Evolutionary conservation across 2,329 filamentous ascomycete species (phyloP), one percentile per base, ranked within the genome.

Genomic region (Hortaea werneckii): DNA sequence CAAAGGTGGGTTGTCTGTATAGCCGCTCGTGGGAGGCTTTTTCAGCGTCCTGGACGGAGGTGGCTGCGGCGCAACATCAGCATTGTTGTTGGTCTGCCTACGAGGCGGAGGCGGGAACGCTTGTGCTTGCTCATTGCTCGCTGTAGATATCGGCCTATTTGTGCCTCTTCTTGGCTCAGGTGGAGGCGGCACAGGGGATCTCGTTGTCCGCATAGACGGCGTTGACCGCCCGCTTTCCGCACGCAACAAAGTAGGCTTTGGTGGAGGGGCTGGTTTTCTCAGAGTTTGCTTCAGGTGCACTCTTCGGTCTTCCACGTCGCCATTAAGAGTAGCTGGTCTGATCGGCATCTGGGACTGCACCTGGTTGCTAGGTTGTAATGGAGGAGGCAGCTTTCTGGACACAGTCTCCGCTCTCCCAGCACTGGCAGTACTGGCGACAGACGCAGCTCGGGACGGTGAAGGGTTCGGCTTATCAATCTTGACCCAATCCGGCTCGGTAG

Each of bases 401-500:
- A 45, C 41, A 10, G 37, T 11, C 11, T 29, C 13, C 28, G 26
- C 45, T 39, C 41, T 50, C 40, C 13, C 41, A 29, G 37, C 47
- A 35, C 49, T 49, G 35, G 46, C 39, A 40, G 30, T 53, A 48
- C 50, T 51, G 35, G 50, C 48, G 10, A 50, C 29, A 4, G 54
- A 55, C 20, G 51, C 34, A 8, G 49, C 27, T n/a, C 55, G 47
- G 6, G 54, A 52, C 2, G 55, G 51, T 27, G 53, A 50, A 5
- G 52, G 50, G 6, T 44, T 52, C 1, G 62, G 61, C 35, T 54
- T 58, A 13, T 65, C 61, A 4, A 74, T 65, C 48, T 70, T 66
- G 32, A 94, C 79, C 92, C 92, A 96, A 58, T 95, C 89, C 7
- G 83, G 78, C 63, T 94, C 86, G 29, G 82, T 75, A 1, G 77